Evolutionary conservation across 306 rosid species (phyloP).

Genomic region (Lagenaria siceraria): DNA sequence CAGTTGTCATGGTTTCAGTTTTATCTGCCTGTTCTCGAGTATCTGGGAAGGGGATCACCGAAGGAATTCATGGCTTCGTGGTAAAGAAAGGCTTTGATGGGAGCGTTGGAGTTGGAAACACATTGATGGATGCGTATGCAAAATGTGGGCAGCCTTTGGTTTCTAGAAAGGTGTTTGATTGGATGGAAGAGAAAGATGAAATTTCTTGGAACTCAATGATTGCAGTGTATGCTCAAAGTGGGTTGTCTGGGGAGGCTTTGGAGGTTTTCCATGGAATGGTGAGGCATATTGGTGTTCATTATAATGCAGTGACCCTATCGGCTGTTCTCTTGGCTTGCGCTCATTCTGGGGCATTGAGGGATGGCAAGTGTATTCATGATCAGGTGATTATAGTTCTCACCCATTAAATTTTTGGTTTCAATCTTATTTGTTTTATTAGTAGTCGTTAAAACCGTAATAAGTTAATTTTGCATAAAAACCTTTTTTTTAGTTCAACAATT

Average conservation of each 20-base stretch:
- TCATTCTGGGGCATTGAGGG: conserved; percentile 53
- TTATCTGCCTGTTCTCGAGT: conserved; percentile 64
- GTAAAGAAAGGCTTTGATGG: conserved; percentile 51
- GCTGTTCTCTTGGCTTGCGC: conserved; percentile 65
- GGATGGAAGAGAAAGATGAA: conserved; percentile 53
- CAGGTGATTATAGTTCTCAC: conserved; percentile 31
- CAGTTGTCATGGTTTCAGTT: conserved; percentile 48
- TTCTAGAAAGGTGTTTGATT: conserved; percentile 65
- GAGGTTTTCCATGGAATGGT: conserved; percentile 47
- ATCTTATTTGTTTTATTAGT: neutral
- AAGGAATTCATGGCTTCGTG: conserved; percentile 53
- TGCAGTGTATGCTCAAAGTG: conserved; percentile 62
- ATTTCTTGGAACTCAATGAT: conserved; percentile 86
- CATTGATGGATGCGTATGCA: conserved; percentile 84
- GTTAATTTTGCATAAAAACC: too few species aligned
- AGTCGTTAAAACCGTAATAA: neutral
- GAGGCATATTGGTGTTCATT: conserved; percentile 20
- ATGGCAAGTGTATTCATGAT: conserved; percentile 67
- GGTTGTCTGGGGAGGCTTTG: conserved; percentile 50
- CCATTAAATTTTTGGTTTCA: neutral
- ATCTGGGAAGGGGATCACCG: conserved; percentile 35
- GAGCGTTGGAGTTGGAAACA: conserved; percentile 49
- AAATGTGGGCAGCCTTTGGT: conserved; percentile 44
- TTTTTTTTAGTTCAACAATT: too few species aligned
- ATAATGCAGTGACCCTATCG: conserved; percentile 50